Evolutionary conservation across 352 stramenopile species (phyloP).

Genomic region (Pythium guiyangense): DNA sequence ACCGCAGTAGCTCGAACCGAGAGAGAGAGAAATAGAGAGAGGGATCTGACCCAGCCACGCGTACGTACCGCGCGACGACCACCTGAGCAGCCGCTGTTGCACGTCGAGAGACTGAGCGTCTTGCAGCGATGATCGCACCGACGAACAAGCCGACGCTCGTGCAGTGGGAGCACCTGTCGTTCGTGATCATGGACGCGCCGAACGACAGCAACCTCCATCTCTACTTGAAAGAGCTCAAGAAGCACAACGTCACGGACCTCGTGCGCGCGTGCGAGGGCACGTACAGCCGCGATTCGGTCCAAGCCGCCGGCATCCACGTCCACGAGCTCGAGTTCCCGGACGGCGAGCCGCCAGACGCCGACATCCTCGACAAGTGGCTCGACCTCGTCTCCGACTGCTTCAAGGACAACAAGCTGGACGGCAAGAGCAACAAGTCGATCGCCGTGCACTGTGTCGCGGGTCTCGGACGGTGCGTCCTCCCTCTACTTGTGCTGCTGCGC

Average conservation of each 20-base stretch:
- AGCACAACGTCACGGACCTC: constrained; percentile 93
- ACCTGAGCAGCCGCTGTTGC: background rate
- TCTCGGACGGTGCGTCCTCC: constrained; percentile 85
- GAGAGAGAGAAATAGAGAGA: too few relatives aligned
- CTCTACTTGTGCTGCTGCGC: background rate
- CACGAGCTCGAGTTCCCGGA: constrained; percentile 97
- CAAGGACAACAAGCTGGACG: constrained; percentile 75
- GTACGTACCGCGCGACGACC: background rate
- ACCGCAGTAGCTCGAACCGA: too few relatives aligned
- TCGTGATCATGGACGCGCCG: constrained; percentile 98
- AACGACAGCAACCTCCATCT: constrained; percentile 95
- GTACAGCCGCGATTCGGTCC: constrained; percentile 90
- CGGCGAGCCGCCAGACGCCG: constrained; percentile 88
- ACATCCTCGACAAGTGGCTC: constrained; percentile 94
- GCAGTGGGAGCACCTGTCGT: constrained; percentile 89
- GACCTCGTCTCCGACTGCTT: constrained; percentile 94
- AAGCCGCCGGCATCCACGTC: constrained; percentile 89
- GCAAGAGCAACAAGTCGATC: constrained; percentile 86
- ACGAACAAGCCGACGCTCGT: constrained; percentile 87
- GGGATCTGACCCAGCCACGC: too few relatives aligned
- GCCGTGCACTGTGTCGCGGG: constrained; percentile 98
- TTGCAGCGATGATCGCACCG: constrained; percentile 63
- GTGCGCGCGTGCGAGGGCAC: constrained; percentile 96
- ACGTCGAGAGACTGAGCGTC: background rate
- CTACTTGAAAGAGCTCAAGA: constrained; percentile 97